These are phyloP conservation scores for Xylaria venustula DNA, from an alignment of 495 filamentous ascomycete genomes.

Conservation along the genomic window DNA sequence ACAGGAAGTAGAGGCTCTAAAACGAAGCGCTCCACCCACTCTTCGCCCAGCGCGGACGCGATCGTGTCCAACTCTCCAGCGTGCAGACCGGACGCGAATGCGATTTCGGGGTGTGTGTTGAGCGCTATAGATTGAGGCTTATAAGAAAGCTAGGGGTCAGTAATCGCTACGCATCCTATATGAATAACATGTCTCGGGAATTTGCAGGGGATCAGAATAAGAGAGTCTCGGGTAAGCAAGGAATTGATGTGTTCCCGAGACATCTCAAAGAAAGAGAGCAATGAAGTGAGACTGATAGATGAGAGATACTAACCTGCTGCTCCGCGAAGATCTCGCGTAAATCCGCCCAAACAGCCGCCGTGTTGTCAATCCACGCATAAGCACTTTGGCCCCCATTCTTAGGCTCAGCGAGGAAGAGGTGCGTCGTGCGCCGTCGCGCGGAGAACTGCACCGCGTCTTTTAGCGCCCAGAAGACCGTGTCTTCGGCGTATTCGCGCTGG, in stretches of 20 bases:
- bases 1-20: constrained; percentile 42
- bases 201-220: background rate
- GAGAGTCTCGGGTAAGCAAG: background rate
- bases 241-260: background rate
- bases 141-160: background rate
- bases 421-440: constrained; percentile 42
- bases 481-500: constrained; percentile 49
- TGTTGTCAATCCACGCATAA: constrained; percentile 47
- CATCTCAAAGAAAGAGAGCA: too few relatives aligned
- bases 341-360: constrained; percentile 35
- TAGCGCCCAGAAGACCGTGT: constrained; percentile 50
- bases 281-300: too few relatives aligned
- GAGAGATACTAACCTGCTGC: constrained; percentile 14
- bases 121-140: constrained; percentile 36
- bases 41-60: constrained; percentile 26
- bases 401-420: constrained; percentile 41
- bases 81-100: constrained; percentile 44
- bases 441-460: constrained; percentile 43
- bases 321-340: constrained; percentile 29
- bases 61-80: constrained; percentile 41
- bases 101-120: constrained; percentile 38
- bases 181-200: background rate
- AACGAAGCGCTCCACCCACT: constrained; percentile 37
- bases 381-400: constrained; percentile 16
- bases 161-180: background rate